Evolutionary conservation across 2,329 filamentous ascomycete species (phyloP).

Genomic region (Nemania serpens): DNA sequence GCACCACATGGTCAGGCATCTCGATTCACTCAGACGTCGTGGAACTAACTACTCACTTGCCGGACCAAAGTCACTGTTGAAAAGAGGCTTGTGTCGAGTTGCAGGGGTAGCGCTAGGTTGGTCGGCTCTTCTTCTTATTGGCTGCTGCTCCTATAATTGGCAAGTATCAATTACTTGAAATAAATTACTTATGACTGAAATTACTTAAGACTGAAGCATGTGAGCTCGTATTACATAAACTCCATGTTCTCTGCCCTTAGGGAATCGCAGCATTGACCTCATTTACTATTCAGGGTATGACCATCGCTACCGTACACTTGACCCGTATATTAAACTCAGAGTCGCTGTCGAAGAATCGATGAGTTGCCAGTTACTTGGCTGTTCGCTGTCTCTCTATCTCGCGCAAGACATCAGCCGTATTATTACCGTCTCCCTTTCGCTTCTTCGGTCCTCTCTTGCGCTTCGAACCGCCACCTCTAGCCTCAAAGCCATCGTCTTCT

Average conservation of each 20-base stretch:
- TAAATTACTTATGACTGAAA: not conserved
- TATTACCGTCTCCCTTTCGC: slow-evolving; percentile 79
- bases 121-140: slow-evolving; percentile 2
- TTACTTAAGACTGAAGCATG: not conserved
- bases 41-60: no score
- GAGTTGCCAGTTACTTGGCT: slow-evolving; percentile 32
- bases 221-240: not conserved
- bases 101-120: not conserved
- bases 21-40: not conserved
- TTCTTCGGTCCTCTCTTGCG: slow-evolving; percentile 75
- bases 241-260: not conserved
- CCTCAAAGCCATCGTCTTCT: slow-evolving; percentile 53
- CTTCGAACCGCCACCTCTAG: slow-evolving; percentile 54
- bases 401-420: slow-evolving; percentile 76
- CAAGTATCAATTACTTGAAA: not conserved
- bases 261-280: no score
- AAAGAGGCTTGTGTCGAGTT: not conserved
- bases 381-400: slow-evolving; percentile 69
- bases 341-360: not conserved
- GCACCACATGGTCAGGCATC: not conserved
- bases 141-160: slow-evolving; percentile 7
- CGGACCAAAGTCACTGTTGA: no score
- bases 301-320: not conserved
- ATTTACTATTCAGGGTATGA: no score
- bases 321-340: not conserved